Conservation (phyloP, 257 asterid genomes). For the Echium plantagineum region DNA sequence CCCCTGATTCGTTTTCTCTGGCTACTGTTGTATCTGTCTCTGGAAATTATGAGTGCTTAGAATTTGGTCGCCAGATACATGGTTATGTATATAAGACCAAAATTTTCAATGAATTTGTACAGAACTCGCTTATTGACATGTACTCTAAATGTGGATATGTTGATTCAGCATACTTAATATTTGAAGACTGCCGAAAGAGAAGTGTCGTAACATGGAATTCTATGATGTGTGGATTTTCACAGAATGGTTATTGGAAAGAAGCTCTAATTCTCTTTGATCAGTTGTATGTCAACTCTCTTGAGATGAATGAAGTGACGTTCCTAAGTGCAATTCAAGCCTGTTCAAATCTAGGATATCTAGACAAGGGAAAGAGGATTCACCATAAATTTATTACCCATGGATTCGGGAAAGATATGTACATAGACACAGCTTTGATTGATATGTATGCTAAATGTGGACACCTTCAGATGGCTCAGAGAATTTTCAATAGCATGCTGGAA, state of each 20-base stretch:
- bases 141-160: slow-evolving; percentile 59
- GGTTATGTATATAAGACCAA: slow-evolving; percentile 38
- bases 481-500: slow-evolving; percentile 46
- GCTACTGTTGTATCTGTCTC: slow-evolving; percentile 66
- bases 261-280: slow-evolving; percentile 48
- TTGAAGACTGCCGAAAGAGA: slow-evolving; percentile 21
- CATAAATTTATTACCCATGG: slow-evolving; percentile 52
- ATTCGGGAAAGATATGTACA: slow-evolving; percentile 36
- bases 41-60: slow-evolving; percentile 42
- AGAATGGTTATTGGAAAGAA: slow-evolving; percentile 50
- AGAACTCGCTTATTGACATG: slow-evolving; percentile 69
- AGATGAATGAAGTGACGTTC: slow-evolving; percentile 70
- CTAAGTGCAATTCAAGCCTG: slow-evolving; percentile 74
- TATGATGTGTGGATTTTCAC: slow-evolving; percentile 68
- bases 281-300: slow-evolving; percentile 29
- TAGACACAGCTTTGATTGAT: slow-evolving; percentile 52
- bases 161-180: slow-evolving; percentile 38
- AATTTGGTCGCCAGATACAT: slow-evolving; percentile 61
- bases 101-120: slow-evolving; percentile 48
- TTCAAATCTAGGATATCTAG: slow-evolving; percentile 45
- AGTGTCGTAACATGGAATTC: slow-evolving; percentile 74
- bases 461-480: slow-evolving; percentile 43
- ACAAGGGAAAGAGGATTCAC: slow-evolving; percentile 78
- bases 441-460: slow-evolving; percentile 89
- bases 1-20: slow-evolving; percentile 62